phyloP scores from a whole-genome alignment of 129 eudicot species.

The Dittrichia graveolens region DNA sequence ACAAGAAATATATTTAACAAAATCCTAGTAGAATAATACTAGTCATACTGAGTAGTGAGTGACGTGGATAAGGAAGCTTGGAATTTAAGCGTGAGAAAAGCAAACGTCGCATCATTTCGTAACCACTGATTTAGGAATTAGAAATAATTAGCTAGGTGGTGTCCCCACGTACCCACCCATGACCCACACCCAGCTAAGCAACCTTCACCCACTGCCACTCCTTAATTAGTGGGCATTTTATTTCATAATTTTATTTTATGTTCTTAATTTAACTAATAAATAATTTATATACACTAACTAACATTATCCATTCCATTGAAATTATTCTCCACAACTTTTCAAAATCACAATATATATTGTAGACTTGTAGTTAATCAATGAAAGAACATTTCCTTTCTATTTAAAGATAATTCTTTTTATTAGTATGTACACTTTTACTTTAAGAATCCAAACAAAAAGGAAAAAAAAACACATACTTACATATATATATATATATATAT shows the following conservation, averaged over 20 bases:
- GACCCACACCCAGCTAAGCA: background rate
- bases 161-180: background rate
- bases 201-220: background rate
- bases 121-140: constrained; percentile 16
- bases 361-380: too few species aligned
- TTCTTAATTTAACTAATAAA: background rate
- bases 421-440: too few species aligned
- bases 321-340: too few species aligned
- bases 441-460: too few species aligned
- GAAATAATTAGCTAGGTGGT: background rate
- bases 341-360: too few species aligned
- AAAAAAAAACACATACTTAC: background rate
- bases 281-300: background rate
- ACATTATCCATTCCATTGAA: too few species aligned
- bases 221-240: constrained; percentile 14
- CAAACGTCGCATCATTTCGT: background rate
- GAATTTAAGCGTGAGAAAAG: constrained; percentile 18
- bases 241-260: background rate
- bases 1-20: too few species aligned
- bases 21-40: too few species aligned
- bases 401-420: too few species aligned
- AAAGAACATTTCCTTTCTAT: too few species aligned
- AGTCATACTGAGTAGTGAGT: too few species aligned
- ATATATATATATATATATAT: too few species aligned
- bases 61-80: constrained; percentile 8